Percentiles rank a stretch among this genome's conserved stretches.
Evolutionary conservation across 192 early-diverging fungal species (phyloP).

Genomic region (Chytriomyces hyalinus): DNA sequence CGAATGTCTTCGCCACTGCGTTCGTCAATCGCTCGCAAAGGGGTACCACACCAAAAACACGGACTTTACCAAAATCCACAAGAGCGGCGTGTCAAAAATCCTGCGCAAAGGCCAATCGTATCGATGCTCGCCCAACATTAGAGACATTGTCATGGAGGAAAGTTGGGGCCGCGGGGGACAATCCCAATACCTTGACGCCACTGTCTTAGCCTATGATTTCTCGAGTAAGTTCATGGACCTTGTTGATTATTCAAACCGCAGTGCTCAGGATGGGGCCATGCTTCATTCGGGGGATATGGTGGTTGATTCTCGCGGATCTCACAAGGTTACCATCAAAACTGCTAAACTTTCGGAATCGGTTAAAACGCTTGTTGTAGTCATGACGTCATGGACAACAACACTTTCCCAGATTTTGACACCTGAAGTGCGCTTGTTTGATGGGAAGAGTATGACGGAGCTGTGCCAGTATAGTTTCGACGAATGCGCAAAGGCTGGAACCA

Average conservation of each 20-base stretch:
- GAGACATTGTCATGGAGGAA: conserved; percentile 45
- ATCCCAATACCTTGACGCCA: conserved; percentile 35
- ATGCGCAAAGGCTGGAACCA: conserved; percentile 19
- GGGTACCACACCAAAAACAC: conserved; percentile 43
- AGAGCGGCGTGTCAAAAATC: conserved; percentile 40
- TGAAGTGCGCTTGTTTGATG: conserved; percentile 38
- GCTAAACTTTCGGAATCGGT: conserved; percentile 24
- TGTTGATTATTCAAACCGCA: conserved; percentile 1
- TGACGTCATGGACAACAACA: conserved; percentile 34
- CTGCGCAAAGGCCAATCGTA: conserved; percentile 43
- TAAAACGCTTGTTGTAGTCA: conserved; percentile 38
- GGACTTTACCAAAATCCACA: conserved; percentile 41
- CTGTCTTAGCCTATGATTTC: conserved; percentile 35
- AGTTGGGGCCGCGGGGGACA: conserved; percentile 30
- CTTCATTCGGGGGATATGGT: conserved; percentile 40
- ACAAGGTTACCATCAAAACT: conserved; percentile 37
- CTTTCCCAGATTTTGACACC: conserved; percentile 32
- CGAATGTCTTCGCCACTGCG: conserved; percentile 10
- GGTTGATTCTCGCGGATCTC: conserved; percentile 27
- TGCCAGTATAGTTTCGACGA: conserved; percentile 41
- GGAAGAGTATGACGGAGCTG: conserved; percentile 26
- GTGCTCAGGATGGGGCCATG: conserved; percentile 23
- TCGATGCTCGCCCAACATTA: conserved; percentile 31
- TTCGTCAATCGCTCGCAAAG: conserved; percentile 35
- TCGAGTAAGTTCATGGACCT: conserved; percentile 16